A percentile compares a stretch with the other conserved stretches of the same genome.
Evolutionary conservation across 1,139 yeast species (phyloP).

Genomic region (Geotrichum bryndzae): DNA sequence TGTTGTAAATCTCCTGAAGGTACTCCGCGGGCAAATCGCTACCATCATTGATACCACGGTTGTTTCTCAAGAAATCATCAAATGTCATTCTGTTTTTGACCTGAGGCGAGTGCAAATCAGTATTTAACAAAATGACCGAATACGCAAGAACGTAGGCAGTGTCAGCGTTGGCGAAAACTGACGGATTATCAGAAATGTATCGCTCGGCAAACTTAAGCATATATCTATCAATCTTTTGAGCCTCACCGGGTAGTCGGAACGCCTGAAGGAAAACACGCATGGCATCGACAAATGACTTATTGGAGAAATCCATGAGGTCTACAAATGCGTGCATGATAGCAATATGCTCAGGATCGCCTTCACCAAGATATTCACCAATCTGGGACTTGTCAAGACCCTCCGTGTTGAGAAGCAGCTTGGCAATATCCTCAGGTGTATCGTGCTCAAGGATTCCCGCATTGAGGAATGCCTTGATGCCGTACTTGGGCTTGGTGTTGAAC

Average conservation of each 20-base stretch:
- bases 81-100: constrained; percentile 80
- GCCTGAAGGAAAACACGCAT: constrained; percentile 76
- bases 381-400: constrained; percentile 79
- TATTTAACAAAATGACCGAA: constrained; percentile 87
- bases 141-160: constrained; percentile 90
- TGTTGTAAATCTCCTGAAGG: constrained; percentile 62
- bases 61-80: constrained; percentile 79
- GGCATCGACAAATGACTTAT: constrained; percentile 72
- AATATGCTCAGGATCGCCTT: constrained; percentile 71
- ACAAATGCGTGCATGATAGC: constrained; percentile 92
- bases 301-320: constrained; percentile 73
- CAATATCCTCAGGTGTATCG: constrained; percentile 61
- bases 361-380: constrained; percentile 90
- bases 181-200: constrained; percentile 81
- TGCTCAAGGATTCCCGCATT: constrained; percentile 58
- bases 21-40: constrained; percentile 73
- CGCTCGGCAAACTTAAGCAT: constrained; percentile 96
- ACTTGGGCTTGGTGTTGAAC: constrained; percentile 60
- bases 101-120: constrained; percentile 88
- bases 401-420: constrained; percentile 64
- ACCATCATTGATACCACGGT: constrained; percentile 88
- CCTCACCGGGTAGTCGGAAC: constrained; percentile 95
- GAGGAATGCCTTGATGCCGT: constrained; percentile 61
- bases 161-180: constrained; percentile 84
- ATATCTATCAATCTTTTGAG: constrained; percentile 93